Base-by-base conservation (phyloP, 2,329 filamentous ascomycete genomes). In the Aspergillus texensis region DNA sequence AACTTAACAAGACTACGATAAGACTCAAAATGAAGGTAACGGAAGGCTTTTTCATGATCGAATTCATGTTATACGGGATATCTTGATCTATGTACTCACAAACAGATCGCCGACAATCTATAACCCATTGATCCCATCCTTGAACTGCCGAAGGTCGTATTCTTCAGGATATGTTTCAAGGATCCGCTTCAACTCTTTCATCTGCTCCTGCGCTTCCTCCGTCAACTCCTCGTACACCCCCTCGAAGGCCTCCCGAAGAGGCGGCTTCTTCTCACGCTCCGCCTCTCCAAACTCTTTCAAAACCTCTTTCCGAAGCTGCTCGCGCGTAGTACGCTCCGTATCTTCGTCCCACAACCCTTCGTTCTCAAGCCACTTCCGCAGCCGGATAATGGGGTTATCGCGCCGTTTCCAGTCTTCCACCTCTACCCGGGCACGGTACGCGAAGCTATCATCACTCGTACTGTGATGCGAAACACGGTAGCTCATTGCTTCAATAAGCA, bases 391-490 rank as follows among this genome's bases (percentile, higher is more conserved):
- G 1, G 93, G 93, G 72, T 97, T 97, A 74, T 97, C 94, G 14
- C 93, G 84, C 0, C 93, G 78, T 78, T 96, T 96, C 93, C 93
- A 97, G 75, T 96, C 92, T 75, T 97, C 91, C 9, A 99, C 95
- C 74, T 99, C 95, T 0, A 97, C 89, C 30, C 91, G 88, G 1
- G 94, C 93, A 10, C 95, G 91, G 81, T 99, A 99, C 0, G 95
- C 95, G 73, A 97, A 99, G 30, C 91, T 95, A 79, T 99, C 95
- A 74, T 99, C 95, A 0, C 91, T 95, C 0, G 95, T 99, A 78
- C 93, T 97, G 81, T 99, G 95, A 76, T 99, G 93, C 8, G 92
- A 94, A 50, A 98, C 94, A n/a, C 95, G 93, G 80, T 99, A 99
- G 28, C 92, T 94, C 92, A 99, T 96, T 61, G 93, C 93, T 80